phyloP scores from a whole-genome alignment of 139 green algal genomes.

The Micractinium conductrix region DNA sequence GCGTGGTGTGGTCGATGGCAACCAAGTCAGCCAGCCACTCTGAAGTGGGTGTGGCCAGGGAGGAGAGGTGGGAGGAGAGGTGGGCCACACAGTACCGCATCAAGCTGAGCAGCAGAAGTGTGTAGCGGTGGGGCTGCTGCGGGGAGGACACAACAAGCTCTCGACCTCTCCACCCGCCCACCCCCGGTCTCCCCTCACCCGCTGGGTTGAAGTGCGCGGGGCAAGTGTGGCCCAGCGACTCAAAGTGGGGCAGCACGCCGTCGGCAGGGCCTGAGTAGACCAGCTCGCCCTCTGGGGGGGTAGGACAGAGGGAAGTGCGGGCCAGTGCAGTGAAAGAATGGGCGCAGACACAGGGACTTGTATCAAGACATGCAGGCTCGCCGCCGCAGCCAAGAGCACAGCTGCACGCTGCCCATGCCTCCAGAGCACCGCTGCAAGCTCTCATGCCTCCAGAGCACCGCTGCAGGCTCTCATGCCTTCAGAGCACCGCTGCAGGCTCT shows the following conservation, averaged over 20 bases:
- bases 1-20: constrained; percentile 73
- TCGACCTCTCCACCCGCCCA: no score
- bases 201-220: constrained; percentile 44
- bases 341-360: no score
- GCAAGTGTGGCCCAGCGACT: constrained; percentile 73
- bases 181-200: no score
- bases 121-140: no score
- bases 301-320: neutral
- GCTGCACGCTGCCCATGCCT: neutral
- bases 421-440: neutral
- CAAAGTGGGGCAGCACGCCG: constrained; percentile 76
- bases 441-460: neutral
- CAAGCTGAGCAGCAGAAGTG: no score
- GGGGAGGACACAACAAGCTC: no score
- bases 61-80: no score
- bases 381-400: neutral
- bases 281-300: constrained; percentile 49
- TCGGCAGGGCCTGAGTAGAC: constrained; percentile 67
- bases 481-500: no score
- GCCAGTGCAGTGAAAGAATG: neutral
- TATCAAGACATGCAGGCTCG: no score
- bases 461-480: no score
- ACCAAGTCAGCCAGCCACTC: constrained; percentile 95
- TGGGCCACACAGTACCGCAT: no score
- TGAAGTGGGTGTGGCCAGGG: no score